Percentiles rank a stretch among this genome's conserved stretches.
phyloP scores from a whole-genome alignment of 768 basidiomycete species.

The Tylopilus rubrobrunneus region DNA sequence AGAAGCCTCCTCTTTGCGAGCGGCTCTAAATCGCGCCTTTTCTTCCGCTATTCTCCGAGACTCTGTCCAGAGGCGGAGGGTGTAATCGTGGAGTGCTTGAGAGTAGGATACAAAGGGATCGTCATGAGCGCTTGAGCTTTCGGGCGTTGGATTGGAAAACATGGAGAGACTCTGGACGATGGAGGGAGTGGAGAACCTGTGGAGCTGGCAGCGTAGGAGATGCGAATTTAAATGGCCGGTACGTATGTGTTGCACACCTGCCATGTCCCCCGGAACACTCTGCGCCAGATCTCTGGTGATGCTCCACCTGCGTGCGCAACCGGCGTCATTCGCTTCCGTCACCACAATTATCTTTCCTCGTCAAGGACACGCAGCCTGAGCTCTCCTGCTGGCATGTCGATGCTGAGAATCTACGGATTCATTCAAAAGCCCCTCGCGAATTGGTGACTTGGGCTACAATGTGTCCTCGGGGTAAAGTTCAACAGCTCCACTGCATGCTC shows the following conservation, averaged over 20 bases:
- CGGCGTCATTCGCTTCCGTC: conserved; percentile 6
- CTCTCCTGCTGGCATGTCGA: neutral
- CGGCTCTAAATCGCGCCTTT: conserved; percentile 32
- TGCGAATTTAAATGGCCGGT: conserved; percentile 27
- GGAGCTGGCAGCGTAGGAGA: conserved; percentile 6
- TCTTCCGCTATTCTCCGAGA: conserved; percentile 58
- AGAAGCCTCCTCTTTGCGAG: conserved; percentile 25
- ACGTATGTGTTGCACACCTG: conserved; percentile 10
- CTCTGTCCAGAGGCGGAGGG: conserved; percentile 63
- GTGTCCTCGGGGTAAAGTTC: neutral
- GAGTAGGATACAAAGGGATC: conserved; percentile 53
- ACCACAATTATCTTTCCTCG: conserved; percentile 1
- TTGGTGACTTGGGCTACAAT: neutral
- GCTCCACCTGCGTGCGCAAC: conserved; percentile 28
- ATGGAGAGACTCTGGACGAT: conserved; percentile 12
- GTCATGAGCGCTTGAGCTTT: conserved; percentile 4
- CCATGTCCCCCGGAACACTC: conserved; percentile 22
- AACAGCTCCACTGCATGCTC: conserved; percentile 8
- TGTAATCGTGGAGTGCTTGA: conserved; percentile 63
- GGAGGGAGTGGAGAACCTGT: conserved; percentile 1
- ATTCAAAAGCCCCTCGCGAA: conserved; percentile 1
- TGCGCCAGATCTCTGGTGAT: conserved; percentile 17
- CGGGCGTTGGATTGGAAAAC: conserved; percentile 12
- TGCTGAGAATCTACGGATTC: neutral
- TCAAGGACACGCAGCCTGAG: neutral